phyloP scores from a whole-genome alignment of 768 basidiomycete genomes.

The Saitozyma sp. region DNA sequence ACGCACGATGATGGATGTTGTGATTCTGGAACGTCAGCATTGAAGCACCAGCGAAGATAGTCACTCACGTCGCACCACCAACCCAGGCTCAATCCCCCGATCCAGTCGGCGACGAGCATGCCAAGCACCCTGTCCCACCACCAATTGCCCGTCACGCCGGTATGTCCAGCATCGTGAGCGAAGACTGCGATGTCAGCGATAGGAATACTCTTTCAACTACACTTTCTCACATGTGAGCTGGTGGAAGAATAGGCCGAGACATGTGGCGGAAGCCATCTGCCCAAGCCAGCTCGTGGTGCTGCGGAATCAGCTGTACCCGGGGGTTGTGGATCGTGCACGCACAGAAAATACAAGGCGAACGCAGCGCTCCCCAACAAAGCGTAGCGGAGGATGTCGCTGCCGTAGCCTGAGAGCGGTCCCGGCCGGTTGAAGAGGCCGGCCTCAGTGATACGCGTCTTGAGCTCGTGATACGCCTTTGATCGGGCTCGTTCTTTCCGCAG shows the following conservation, averaged over 20 bases:
- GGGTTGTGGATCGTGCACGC: slow-evolving; percentile 3
- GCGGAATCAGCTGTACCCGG: not conserved
- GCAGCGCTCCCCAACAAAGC: slow-evolving; percentile 58
- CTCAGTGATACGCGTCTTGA: slow-evolving; percentile 70
- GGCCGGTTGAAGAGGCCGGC: slow-evolving; percentile 74
- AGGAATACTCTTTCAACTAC: not conserved
- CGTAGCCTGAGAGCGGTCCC: slow-evolving; percentile 80
- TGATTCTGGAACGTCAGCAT: slow-evolving; percentile 58
- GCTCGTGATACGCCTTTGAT: slow-evolving; percentile 68
- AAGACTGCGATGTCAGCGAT: slow-evolving; percentile 55
- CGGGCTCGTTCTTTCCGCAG: slow-evolving; percentile 28
- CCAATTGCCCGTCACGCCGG: slow-evolving; percentile 89
- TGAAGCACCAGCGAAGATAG: slow-evolving; percentile 7
- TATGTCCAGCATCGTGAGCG: slow-evolving; percentile 93
- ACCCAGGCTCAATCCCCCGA: slow-evolving; percentile 90
- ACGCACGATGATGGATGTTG: slow-evolving; percentile 91
- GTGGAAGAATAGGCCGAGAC: slow-evolving; percentile 89
- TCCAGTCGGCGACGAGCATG: slow-evolving; percentile 73
- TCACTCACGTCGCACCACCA: slow-evolving; percentile 95
- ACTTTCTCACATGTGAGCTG: slow-evolving; percentile 69
- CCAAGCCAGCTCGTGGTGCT: slow-evolving; percentile 38
- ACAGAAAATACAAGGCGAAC: slow-evolving; percentile 37
- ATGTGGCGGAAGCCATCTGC: slow-evolving; percentile 64
- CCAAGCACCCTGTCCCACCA: slow-evolving; percentile 72
- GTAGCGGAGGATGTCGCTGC: slow-evolving; percentile 83